Conservation (phyloP, 495 filamentous ascomycete species). For the Sabuloglossum arenarium region DNA sequence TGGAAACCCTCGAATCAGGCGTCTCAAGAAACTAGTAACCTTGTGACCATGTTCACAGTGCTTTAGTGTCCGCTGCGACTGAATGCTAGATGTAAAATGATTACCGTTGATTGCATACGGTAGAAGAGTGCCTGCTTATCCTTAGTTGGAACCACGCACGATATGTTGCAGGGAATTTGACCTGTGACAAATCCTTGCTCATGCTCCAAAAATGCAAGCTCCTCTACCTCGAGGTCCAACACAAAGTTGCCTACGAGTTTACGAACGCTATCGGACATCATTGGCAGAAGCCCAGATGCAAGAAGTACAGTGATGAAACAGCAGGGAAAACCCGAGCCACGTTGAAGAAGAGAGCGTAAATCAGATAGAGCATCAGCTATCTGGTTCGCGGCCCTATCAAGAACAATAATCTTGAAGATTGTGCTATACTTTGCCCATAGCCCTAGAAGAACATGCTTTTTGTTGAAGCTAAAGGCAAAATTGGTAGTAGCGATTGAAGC, state of each 20-base stretch:
- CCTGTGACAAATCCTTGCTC: background rate
- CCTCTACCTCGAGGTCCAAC: conserved; percentile 8
- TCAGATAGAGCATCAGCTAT: conserved; percentile 17
- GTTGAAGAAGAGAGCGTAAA: conserved; percentile 10
- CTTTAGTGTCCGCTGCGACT: background rate
- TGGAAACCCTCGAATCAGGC: background rate
- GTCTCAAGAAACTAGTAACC: background rate
- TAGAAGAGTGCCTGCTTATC: conserved; percentile 9
- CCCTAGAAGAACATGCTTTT: conserved; percentile 3
- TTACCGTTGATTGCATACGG: conserved; percentile 20
- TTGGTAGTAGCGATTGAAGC: conserved; percentile 9
- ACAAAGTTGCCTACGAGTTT: conserved; percentile 19
- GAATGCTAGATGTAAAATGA: conserved; percentile 15
- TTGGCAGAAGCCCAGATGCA: conserved; percentile 10
- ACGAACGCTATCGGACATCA: conserved; percentile 17
- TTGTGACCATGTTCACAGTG: background rate
- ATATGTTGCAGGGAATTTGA: background rate
- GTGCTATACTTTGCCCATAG: conserved; percentile 17
- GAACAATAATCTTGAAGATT: conserved; percentile 19
- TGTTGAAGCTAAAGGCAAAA: conserved; percentile 7
- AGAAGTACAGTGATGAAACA: conserved; percentile 12
- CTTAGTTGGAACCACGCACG: conserved; percentile 9
- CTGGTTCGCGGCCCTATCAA: conserved; percentile 22
- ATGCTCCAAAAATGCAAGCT: background rate
- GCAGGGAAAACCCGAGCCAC: conserved; percentile 7